Percentiles rank a stretch among this genome's conserved stretches.
Evolutionary conservation across 768 basidiomycete genomes (phyloP).

Genomic region (Panellus pusillus): DNA sequence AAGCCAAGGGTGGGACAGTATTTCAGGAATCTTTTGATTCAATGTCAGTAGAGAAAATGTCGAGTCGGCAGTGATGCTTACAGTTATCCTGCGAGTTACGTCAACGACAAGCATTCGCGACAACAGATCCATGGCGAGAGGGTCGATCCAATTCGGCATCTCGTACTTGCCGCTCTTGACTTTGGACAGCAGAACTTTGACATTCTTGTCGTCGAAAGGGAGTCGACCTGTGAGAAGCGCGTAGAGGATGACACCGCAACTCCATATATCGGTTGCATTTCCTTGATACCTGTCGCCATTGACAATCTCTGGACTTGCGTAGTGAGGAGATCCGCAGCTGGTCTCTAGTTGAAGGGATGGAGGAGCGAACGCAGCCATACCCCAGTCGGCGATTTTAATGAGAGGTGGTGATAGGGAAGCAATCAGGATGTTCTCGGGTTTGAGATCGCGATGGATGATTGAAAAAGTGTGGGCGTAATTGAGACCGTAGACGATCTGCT

Average conservation of each 20-base stretch:
- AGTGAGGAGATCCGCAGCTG: constrained; percentile 95
- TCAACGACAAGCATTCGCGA: constrained; percentile 88
- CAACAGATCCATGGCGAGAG: constrained; percentile 83
- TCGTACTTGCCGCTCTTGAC: constrained; percentile 87
- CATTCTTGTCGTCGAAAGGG: constrained; percentile 92
- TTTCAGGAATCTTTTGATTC: constrained; percentile 72
- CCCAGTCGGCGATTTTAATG: constrained; percentile 97
- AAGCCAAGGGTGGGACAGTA: constrained; percentile 86
- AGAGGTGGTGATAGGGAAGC: constrained; percentile 77
- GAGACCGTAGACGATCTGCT: constrained; percentile 92
- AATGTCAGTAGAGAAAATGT: neutral
- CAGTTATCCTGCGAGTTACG: constrained; percentile 75
- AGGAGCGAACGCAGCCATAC: constrained; percentile 95
- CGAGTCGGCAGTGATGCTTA: constrained; percentile 35
- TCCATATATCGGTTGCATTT: constrained; percentile 93
- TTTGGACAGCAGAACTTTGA: constrained; percentile 72
- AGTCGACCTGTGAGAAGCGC: constrained; percentile 87
- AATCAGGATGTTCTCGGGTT: constrained; percentile 95
- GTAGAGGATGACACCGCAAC: constrained; percentile 91
- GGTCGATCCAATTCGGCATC: constrained; percentile 78
- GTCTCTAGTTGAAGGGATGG: constrained; percentile 86
- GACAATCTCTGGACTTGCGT: constrained; percentile 96
- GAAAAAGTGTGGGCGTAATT: constrained; percentile 98
- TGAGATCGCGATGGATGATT: constrained; percentile 96
- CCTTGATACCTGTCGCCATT: constrained; percentile 88